Percentiles rank a stretch among this genome's conserved stretches.
Conservation (phyloP, 306 rosid genomes). For the Acacia melanoxylon region DNA sequence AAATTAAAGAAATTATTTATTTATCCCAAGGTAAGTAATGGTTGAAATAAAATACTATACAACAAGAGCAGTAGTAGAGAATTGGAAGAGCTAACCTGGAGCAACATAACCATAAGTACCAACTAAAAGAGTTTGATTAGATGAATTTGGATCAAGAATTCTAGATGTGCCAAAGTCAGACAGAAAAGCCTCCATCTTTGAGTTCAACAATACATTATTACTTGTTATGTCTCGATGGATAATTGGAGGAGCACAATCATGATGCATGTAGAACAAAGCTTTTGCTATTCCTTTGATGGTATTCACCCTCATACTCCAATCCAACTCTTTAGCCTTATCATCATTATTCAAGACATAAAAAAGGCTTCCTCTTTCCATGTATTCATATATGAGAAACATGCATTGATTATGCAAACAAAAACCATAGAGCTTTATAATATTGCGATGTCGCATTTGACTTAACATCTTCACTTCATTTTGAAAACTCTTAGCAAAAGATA, state of each 20-base stretch:
- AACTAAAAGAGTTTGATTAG: not conserved
- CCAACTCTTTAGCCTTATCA: not conserved
- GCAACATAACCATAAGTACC: not conserved
- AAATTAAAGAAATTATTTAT: too few species aligned
- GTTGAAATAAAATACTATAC: too few species aligned
- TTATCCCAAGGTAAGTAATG: too few species aligned
- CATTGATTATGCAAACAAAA: not conserved
- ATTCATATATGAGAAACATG: not conserved
- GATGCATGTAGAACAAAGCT: not conserved
- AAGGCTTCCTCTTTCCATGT: too few species aligned
- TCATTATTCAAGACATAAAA: too few species aligned
- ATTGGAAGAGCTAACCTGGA: not conserved
- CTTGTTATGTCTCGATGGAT: not conserved
- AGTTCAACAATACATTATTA: not conserved
- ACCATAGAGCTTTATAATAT: not conserved
- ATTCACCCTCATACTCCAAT: too few species aligned
- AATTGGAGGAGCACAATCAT: not conserved
- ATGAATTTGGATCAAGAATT: not conserved
- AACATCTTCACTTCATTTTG: not conserved
- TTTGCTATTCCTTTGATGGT: not conserved
- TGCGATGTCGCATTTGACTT: not conserved
- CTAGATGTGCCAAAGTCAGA: not conserved
- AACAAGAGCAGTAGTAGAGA: too few species aligned
- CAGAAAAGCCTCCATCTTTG: not conserved
- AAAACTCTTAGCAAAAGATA: not conserved